A percentile compares a stretch with the other conserved stretches of the same genome.
Evolutionary conservation across 1,284 basidiomycete species (phyloP).

Genomic region (Malassezia globosa): DNA sequence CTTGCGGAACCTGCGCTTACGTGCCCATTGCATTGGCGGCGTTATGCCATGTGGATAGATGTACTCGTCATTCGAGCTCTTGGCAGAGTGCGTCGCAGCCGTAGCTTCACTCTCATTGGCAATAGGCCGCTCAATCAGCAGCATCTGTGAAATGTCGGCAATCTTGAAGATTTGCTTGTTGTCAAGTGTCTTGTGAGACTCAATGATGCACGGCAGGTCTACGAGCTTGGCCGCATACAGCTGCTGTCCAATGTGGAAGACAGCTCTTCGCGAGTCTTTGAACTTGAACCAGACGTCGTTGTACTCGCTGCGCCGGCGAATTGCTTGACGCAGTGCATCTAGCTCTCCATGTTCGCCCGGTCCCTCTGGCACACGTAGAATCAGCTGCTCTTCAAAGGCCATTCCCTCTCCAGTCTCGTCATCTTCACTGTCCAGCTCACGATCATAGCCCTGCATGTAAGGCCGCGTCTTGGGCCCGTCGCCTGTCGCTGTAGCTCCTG

Average conservation of each 20-base stretch:
- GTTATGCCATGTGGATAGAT: slow-evolving; percentile 95
- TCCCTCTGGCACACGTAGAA: slow-evolving; percentile 75
- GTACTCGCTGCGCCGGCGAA: slow-evolving; percentile 62
- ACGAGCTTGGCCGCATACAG: slow-evolving; percentile 85
- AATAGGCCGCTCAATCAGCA: slow-evolving; percentile 36
- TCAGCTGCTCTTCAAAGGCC: slow-evolving; percentile 93
- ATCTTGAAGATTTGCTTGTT: slow-evolving; percentile 90
- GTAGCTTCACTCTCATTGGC: slow-evolving; percentile 55
- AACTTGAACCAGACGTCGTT: slow-evolving; percentile 93
- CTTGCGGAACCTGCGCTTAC: slow-evolving; percentile 87
- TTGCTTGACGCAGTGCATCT: slow-evolving; percentile 51
- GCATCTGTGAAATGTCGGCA: slow-evolving; percentile 75
- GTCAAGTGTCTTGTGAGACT: slow-evolving; percentile 92
- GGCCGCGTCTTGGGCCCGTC: slow-evolving; percentile 39
- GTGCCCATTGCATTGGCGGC: slow-evolving; percentile 77
- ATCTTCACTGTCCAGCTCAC: slow-evolving; percentile 89
- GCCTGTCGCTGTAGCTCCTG: slow-evolving; percentile 13
- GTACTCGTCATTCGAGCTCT: slow-evolving; percentile 70
- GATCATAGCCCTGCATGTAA: slow-evolving; percentile 53
- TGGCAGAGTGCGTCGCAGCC: slow-evolving; percentile 47
- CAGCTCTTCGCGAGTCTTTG: slow-evolving; percentile 87
- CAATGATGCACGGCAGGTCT: slow-evolving; percentile 85
- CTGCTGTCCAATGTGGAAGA: slow-evolving; percentile 73
- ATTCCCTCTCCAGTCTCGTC: slow-evolving; percentile 57
- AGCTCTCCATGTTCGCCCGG: slow-evolving; percentile 52